Evolutionary conservation across 805 yeast species (phyloP).

Genomic region (Yarrowia porcina): DNA sequence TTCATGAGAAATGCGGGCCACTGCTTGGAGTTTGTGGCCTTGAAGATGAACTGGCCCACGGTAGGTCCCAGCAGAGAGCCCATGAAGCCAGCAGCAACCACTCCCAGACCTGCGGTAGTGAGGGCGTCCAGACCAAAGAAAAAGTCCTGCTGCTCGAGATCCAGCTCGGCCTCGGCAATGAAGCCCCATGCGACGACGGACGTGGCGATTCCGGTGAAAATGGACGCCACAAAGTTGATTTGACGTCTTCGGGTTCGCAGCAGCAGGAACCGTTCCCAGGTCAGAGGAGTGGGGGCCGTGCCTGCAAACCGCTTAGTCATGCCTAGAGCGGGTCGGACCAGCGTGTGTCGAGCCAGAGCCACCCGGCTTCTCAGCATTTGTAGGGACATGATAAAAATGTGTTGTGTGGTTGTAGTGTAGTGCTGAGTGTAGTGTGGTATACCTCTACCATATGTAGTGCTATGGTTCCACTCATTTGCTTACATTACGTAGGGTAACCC

Average conservation of each 20-base stretch:
- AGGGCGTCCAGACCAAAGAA: conserved; percentile 89
- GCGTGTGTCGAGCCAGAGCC: conserved; percentile 11
- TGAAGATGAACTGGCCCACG: conserved; percentile 69
- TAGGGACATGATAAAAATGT: neutral
- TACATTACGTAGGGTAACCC: conserved; percentile 19
- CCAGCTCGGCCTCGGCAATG: conserved; percentile 78
- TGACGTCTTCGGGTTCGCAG: conserved; percentile 73
- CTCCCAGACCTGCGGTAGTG: conserved; percentile 71
- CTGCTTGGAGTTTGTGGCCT: conserved; percentile 35
- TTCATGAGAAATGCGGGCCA: conserved; percentile 42
- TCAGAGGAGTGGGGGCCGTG: conserved; percentile 37
- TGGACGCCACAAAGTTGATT: conserved; percentile 64
- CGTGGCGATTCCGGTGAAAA: conserved; percentile 63
- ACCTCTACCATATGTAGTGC: too few species aligned
- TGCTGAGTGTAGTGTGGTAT: too few species aligned
- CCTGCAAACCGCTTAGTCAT: conserved; percentile 23
- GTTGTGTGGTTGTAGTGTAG: neutral
- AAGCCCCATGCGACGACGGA: conserved; percentile 68
- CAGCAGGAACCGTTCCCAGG: conserved; percentile 78
- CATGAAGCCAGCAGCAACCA: conserved; percentile 64
- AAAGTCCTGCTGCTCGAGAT: conserved; percentile 64
- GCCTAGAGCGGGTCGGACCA: conserved; percentile 6
- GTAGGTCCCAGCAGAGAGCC: conserved; percentile 85
- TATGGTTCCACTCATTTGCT: conserved; percentile 1
- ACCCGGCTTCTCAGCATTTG: conserved; percentile 19